Evolutionary conservation across 306 rosid genomes (phyloP).

Genomic region (Prunus mume): DNA sequence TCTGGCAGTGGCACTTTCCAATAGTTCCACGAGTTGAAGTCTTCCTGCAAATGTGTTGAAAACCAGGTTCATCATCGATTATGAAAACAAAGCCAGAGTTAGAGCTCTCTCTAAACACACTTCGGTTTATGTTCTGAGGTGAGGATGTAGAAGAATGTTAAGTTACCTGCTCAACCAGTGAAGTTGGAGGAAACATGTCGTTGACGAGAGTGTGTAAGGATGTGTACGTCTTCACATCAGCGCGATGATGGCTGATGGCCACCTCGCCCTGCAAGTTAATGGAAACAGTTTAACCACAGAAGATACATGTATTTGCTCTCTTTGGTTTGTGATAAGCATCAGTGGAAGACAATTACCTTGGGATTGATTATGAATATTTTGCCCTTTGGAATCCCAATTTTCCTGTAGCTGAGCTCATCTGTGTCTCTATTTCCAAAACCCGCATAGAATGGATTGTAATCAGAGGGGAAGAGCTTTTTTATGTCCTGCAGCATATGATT

Average conservation of each 20-base stretch:
- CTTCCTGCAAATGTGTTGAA: slow-evolving; percentile 61
- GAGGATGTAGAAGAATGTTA: neutral
- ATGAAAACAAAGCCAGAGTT: neutral
- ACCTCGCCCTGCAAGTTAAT: slow-evolving; percentile 77
- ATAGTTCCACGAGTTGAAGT: slow-evolving; percentile 87
- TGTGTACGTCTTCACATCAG: slow-evolving; percentile 83
- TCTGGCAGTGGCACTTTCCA: slow-evolving; percentile 84
- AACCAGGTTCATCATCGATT: slow-evolving; percentile 2
- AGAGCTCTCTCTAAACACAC: neutral
- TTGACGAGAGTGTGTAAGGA: slow-evolving; percentile 93
- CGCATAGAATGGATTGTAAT: slow-evolving; percentile 94
- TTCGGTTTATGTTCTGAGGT: neutral
- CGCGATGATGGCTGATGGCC: slow-evolving; percentile 78
- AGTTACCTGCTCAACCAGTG: slow-evolving; percentile 82
- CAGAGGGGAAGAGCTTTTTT: slow-evolving; percentile 80
- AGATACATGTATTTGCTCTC: too few relatives aligned
- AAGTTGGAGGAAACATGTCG: slow-evolving; percentile 98
- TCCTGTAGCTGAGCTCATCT: slow-evolving; percentile 91
- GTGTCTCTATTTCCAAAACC: slow-evolving; percentile 98
- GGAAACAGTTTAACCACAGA: neutral
- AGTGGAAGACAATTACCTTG: slow-evolving; percentile 54
- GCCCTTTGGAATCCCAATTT: slow-evolving; percentile 96
- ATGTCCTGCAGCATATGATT: slow-evolving; percentile 61
- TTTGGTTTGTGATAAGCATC: neutral
- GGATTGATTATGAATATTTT: slow-evolving; percentile 96